A percentile compares a stretch with the other conserved stretches of the same genome.
phyloP scores from a whole-genome alignment of 2,329 filamentous ascomycete genomes.

The Diaporthe sp. region DNA sequence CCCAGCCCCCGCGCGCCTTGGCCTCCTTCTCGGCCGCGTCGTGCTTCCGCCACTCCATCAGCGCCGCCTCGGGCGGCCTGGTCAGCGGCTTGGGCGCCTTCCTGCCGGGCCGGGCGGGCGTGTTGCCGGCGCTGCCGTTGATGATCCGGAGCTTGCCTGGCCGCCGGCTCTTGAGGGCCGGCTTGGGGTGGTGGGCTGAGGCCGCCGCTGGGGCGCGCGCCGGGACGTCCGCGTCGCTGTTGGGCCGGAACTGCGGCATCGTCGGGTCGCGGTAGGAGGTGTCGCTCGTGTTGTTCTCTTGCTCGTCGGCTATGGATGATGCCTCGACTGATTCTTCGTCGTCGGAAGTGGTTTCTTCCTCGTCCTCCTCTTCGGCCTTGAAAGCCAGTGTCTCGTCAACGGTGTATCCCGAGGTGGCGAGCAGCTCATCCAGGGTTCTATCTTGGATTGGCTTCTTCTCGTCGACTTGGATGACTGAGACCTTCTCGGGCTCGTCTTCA shows the following conservation, averaged over 20 bases:
- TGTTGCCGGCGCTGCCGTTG: constrained; percentile 42
- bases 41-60: constrained; percentile 67
- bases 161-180: constrained; percentile 16
- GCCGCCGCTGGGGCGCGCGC: constrained; percentile 15
- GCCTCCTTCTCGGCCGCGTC: constrained; percentile 78
- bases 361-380: constrained; percentile 14
- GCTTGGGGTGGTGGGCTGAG: constrained; percentile 16
- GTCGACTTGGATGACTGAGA: constrained; percentile 29
- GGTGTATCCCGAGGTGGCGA: constrained; percentile 61
- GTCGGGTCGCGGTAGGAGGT: constrained; percentile 68
- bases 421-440: constrained; percentile 55
- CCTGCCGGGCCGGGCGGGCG: constrained; percentile 44
- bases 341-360: constrained; percentile 38
- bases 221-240: constrained; percentile 53
- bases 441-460: constrained; percentile 47
- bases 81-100: constrained; percentile 41
- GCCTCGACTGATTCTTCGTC: constrained; percentile 38
- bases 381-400: constrained; percentile 48
- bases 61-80: constrained; percentile 48
- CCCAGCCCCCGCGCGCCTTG: constrained; percentile 80
- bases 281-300: constrained; percentile 43
- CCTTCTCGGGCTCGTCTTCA: constrained; percentile 45
- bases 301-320: constrained; percentile 4
- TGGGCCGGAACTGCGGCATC: constrained; percentile 78
- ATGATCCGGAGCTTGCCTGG: constrained; percentile 29